Evolutionary conservation across 257 asterid species (phyloP), one percentile per base, ranked within the genome.

Genomic region (Knoxia roxburghii): DNA sequence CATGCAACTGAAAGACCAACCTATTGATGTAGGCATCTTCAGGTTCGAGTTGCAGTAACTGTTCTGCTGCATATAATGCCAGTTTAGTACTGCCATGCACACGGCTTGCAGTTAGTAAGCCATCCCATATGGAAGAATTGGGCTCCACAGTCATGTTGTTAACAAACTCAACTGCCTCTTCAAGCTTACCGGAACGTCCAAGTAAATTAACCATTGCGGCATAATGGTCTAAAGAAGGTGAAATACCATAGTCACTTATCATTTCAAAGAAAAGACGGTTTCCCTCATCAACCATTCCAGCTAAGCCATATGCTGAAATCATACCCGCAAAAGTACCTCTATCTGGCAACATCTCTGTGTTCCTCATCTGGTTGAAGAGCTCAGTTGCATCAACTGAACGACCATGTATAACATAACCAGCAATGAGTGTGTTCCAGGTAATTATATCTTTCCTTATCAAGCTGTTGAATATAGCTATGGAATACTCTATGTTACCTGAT

Each of bases 381-480:
- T 82, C 83, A 54, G 81, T 82, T 23, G 93, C 87, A 40, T 77
- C 80, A 24, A 37, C 61, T 8, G 62, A 61, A 71, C 77, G 65
- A 57, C 96, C 95, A 53, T 88, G 93, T 20, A 80, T 71, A 53
- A 85, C 89, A 76, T 82, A 84, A 73, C 83, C 87, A 39, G 84
- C 70, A 52, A 82, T 79, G 80, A 88, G 69, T 56, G 97, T 65
- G 82, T 88, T 90, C 97, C 97, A 90, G 29, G 96, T 83, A 73
- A 90, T 83, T 66, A 82, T 68, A 73, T 90, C 95, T 65, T 81
- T 72, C 51, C 85, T 78, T 21, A 74, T 77, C 88, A 82, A 79
- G 68, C 78, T 77, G 50, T 76, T 61, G 62, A 86, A 88, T 71
- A 90, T 72, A 65, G 84, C 70, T 72, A 75, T 76, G 0, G 96